phyloP scores from a whole-genome alignment of 202 grass and related monocot genomes.

The Digitaria exilis region DNA sequence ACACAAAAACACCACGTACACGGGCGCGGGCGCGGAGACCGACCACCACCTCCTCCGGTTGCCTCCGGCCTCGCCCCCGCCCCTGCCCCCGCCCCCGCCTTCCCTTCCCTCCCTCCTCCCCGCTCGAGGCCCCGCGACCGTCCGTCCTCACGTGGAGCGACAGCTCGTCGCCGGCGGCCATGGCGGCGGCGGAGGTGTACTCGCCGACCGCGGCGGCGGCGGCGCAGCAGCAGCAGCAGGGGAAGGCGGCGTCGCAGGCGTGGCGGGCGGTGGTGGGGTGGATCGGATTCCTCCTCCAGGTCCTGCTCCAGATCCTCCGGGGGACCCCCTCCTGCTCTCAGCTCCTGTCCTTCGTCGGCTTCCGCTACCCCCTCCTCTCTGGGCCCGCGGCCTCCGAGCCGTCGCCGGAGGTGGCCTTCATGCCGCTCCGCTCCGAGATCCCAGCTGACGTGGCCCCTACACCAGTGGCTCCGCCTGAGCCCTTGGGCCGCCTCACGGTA shows the following conservation, averaged over 20 bases:
- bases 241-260: slow-evolving; percentile 57
- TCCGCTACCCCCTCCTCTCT: slow-evolving; percentile 76
- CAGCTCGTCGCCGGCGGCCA: slow-evolving; percentile 8
- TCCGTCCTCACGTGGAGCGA: slow-evolving; percentile 15
- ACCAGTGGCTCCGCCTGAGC: slow-evolving; percentile 32
- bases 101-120: not conserved
- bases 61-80: slow-evolving; percentile 29
- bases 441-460: slow-evolving; percentile 46
- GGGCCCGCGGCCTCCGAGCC: slow-evolving; percentile 36
- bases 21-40: slow-evolving; percentile 30
- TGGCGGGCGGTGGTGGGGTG: slow-evolving; percentile 79
- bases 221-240: slow-evolving; percentile 60
- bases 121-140: not conserved
- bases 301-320: slow-evolving; percentile 87
- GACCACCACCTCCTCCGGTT: slow-evolving; percentile 39
- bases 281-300: slow-evolving; percentile 76
- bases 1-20: slow-evolving; percentile 22
- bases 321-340: slow-evolving; percentile 87
- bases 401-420: slow-evolving; percentile 66
- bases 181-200: slow-evolving; percentile 68
- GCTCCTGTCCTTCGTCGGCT: slow-evolving; percentile 86
- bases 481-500: slow-evolving; percentile 76
- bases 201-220: slow-evolving; percentile 57
- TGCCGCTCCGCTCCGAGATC: slow-evolving; percentile 68
- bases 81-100: no score